These are phyloP conservation scores for Bocquillonia castaneifolia DNA, from an alignment of 441 rosid genomes.

Conservation along the genomic window DNA sequence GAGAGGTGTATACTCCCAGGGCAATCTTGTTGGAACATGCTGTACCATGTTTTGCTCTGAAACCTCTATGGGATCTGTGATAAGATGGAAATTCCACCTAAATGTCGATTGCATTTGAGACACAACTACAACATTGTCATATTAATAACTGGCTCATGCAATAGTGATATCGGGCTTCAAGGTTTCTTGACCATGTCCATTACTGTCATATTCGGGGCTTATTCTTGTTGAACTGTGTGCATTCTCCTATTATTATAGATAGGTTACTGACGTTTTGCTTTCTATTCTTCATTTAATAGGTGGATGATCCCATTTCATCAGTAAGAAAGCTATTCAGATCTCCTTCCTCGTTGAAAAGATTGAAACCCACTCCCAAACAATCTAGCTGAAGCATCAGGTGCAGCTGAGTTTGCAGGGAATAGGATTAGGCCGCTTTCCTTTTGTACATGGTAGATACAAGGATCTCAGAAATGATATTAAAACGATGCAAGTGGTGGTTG, in stretches of 20 bases:
- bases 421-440: constrained; percentile 3
- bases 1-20: not conserved
- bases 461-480: constrained; percentile 5
- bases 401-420: constrained; percentile 10
- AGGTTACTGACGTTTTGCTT: not conserved
- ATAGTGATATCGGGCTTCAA: not conserved
- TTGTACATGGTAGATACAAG: not conserved
- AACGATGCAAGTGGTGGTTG: constrained; percentile 1
- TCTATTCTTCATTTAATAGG: constrained; percentile 36
- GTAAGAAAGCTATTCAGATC: constrained; percentile 71
- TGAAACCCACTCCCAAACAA: constrained; percentile 32
- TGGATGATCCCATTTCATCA: constrained; percentile 77
- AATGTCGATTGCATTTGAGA: not conserved
- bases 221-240: not conserved
- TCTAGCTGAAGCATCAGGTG: constrained; percentile 28
- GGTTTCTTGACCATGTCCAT: not conserved
- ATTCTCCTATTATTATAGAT: not conserved
- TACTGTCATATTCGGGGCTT: not conserved
- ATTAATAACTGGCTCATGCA: not conserved
- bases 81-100: not conserved
- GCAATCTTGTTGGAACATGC: not conserved
- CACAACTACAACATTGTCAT: not conserved
- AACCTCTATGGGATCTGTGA: not conserved
- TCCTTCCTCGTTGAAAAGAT: constrained; percentile 45
- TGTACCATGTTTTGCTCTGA: not conserved